Base-by-base conservation (phyloP, 1,139 yeast genomes). In the Candida sojae region DNA sequence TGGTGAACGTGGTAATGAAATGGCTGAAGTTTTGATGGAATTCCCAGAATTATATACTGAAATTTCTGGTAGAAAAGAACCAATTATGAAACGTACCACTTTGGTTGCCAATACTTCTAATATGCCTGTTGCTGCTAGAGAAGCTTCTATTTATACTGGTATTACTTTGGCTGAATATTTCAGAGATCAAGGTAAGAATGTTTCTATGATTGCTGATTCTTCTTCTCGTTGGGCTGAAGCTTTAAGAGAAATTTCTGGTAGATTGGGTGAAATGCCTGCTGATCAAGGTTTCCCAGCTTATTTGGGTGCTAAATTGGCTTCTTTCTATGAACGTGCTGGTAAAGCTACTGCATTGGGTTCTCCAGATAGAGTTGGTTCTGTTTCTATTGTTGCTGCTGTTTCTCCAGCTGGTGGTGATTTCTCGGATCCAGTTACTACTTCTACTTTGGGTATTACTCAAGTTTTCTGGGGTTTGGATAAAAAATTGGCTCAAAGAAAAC, bases 171-270 rank as follows among this genome's bases (percentile, higher is more conserved):
- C 99, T 46, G 99, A 93, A 75, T 93, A 93, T 74, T 93, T 93
- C 84, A 90, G 99, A 82, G 99, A 93, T 79, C 99, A 93, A 79
- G 99, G 99, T 77, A 93, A 93, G 80, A 80, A 95, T 67, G 98
- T 93, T 55, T 85, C 98, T 40, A 93, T 93, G 98, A 93, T 93
- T 87, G 99, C 99, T 53, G 99, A 93, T 71, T 93, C 99, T 6
- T 92, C 98, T 34, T 92, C 98, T 41, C 93, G 99, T 82, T 93
- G 99, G 99, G 99, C 99, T 43, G 99, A 93, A 77, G 99, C 99
- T 52, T 82, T 93, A 68, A 91, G 99, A 86, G 99, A 93, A 82
- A 86, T 93, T 70, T 92, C 98, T 48, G 99, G 99, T 83, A 96
- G 99, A 82, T 80, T 93, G 71, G 99, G 99, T 73, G 99, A 95